Percentiles rank a stretch among this genome's conserved stretches.
Evolutionary conservation across 148 eudicot genomes (phyloP).

Genomic region (Camellia granthamiana): DNA sequence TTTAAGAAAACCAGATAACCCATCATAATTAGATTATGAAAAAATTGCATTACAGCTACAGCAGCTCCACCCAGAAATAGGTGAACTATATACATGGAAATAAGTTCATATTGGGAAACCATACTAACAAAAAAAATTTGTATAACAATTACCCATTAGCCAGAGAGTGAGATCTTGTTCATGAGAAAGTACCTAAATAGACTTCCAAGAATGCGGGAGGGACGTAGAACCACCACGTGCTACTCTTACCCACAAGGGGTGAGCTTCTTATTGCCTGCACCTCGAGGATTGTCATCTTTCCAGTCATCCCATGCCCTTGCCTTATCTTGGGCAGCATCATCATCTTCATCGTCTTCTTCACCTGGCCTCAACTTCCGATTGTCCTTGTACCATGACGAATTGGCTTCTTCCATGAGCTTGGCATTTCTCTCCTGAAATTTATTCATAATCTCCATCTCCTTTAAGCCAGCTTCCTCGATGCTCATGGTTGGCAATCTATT

Average conservation of each 20-base stretch:
- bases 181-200: too few species aligned
- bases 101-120: background rate
- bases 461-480: constrained; percentile 94
- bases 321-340: constrained; percentile 71
- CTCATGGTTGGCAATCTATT: constrained; percentile 94
- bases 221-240: background rate
- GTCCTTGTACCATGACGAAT: constrained; percentile 52
- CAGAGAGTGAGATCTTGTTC: background rate
- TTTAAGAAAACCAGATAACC: background rate
- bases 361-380: constrained; percentile 27
- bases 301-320: constrained; percentile 95
- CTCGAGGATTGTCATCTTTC: constrained; percentile 98
- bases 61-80: background rate
- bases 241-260: constrained; percentile 65
- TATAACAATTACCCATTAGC: background rate
- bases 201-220: background rate
- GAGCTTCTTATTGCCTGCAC: constrained; percentile 92
- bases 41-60: constrained; percentile 4
- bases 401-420: constrained; percentile 79
- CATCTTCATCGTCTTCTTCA: constrained; percentile 44
- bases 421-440: constrained; percentile 73
- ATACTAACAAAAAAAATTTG: background rate
- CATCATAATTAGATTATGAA: background rate
- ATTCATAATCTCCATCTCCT: constrained; percentile 96
- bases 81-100: background rate